Conservation (phyloP, 768 basidiomycete species). For the Leccinum boreale region DNA sequence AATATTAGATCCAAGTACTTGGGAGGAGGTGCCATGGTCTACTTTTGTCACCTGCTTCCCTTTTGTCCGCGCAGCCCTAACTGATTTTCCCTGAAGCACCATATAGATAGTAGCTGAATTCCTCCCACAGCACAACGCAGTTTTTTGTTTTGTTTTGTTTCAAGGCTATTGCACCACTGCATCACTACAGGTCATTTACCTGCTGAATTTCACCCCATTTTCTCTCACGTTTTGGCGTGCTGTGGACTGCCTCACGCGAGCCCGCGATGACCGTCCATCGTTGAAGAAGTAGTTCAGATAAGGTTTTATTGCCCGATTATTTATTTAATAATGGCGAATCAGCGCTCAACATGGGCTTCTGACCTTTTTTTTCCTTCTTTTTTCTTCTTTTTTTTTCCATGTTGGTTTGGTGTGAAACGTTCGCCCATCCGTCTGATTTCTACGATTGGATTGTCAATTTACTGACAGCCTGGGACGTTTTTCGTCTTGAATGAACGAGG, state of each 20-base stretch:
- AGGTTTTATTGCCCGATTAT: conserved; percentile 20
- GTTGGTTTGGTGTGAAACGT: conserved; percentile 11
- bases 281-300: conserved; percentile 13
- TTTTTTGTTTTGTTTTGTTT: background rate
- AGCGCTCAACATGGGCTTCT: conserved; percentile 17
- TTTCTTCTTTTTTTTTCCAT: background rate
- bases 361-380: conserved; percentile 3
- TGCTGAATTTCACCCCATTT: conserved; percentile 6
- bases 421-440: background rate
- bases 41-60: background rate
- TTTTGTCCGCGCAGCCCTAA: background rate
- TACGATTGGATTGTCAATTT: conserved; percentile 12
- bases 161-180: background rate
- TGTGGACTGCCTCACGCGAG: conserved; percentile 10
- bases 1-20: conserved; percentile 1
- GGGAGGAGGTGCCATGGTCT: background rate
- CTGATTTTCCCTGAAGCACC: background rate
- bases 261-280: conserved; percentile 13
- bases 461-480: background rate
- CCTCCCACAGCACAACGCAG: conserved; percentile 12
- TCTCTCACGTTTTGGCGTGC: conserved; percentile 20
- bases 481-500: conserved; percentile 1
- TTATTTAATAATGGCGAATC: conserved; percentile 15
- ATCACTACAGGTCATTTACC: background rate
- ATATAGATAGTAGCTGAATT: background rate